A percentile compares a stretch with the other conserved stretches of the same genome.
Conservation (phyloP, 371 early-diverging fungal genomes). For the Mucor plumbeus region DNA sequence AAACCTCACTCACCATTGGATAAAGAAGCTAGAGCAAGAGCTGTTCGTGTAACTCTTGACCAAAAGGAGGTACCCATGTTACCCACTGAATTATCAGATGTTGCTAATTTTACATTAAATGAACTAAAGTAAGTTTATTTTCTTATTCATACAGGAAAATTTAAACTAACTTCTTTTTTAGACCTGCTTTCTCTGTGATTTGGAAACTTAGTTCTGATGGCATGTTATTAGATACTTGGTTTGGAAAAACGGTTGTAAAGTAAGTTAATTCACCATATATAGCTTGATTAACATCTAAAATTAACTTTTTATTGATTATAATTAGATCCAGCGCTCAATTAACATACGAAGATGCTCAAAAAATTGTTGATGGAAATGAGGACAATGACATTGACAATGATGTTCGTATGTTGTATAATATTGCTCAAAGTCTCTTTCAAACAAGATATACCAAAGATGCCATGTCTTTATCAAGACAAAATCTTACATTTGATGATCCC, state of each 20-base stretch:
- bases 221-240: constrained; percentile 69
- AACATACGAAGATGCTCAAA: constrained; percentile 90
- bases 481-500: constrained; percentile 34
- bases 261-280: constrained; percentile 26
- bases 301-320: not conserved
- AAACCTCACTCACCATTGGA: constrained; percentile 87
- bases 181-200: constrained; percentile 88
- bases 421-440: constrained; percentile 17
- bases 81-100: constrained; percentile 79
- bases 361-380: constrained; percentile 68
- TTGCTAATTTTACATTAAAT: constrained; percentile 40
- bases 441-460: constrained; percentile 23
- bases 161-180: constrained; percentile 8
- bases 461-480: constrained; percentile 25
- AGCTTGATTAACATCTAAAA: constrained; percentile 3
- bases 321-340: constrained; percentile 45
- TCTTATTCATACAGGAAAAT: not conserved
- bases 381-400: constrained; percentile 33
- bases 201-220: constrained; percentile 84
- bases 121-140: constrained; percentile 37
- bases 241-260: constrained; percentile 85
- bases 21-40: constrained; percentile 88
- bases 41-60: constrained; percentile 96
- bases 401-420: constrained; percentile 30
- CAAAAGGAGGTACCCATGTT: constrained; percentile 97